Percentiles rank a stretch among this genome's conserved stretches.
Evolutionary conservation across 495 filamentous ascomycete genomes (phyloP).

Genomic region (Penicillium macrosclerotiorum): DNA sequence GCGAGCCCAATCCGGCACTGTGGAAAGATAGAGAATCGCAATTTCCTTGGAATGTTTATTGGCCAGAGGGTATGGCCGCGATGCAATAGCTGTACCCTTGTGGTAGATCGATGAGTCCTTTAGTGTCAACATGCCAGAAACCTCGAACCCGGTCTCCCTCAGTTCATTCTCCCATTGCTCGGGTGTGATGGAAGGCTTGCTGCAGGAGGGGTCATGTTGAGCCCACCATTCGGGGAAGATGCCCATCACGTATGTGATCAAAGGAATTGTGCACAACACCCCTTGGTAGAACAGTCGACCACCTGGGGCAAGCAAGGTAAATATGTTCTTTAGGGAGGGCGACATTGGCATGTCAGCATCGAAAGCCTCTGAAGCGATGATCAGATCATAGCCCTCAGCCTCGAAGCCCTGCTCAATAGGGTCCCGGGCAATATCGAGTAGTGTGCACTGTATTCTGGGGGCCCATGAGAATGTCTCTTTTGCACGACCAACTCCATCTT

Average conservation of each 20-base stretch:
- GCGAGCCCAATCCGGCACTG: not conserved
- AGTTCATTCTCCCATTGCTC: not conserved
- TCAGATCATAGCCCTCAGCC: constrained; percentile 1
- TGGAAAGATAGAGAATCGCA: not conserved
- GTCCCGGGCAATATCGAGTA: not conserved
- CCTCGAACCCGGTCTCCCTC: not conserved
- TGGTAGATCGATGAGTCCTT: not conserved
- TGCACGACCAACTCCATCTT: not conserved
- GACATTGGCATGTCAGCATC: constrained; percentile 1
- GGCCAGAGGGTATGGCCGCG: not conserved
- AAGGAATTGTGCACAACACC: not conserved
- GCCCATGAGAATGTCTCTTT: not conserved
- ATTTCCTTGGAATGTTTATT: not conserved
- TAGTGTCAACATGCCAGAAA: not conserved
- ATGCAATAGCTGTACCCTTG: not conserved
- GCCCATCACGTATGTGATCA: not conserved
- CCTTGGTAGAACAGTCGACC: not conserved
- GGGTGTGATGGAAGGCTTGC: not conserved
- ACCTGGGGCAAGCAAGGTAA: not conserved
- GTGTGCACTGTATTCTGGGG: not conserved
- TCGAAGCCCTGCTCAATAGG: not conserved
- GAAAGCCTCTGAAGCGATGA: constrained; percentile 1
- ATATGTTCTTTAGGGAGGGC: not conserved
- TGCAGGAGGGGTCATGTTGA: not conserved
- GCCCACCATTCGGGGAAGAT: not conserved